Evolutionary conservation across 306 rosid genomes (phyloP), one percentile per base, ranked within the genome.

Genomic region (Cicer judaicum): DNA sequence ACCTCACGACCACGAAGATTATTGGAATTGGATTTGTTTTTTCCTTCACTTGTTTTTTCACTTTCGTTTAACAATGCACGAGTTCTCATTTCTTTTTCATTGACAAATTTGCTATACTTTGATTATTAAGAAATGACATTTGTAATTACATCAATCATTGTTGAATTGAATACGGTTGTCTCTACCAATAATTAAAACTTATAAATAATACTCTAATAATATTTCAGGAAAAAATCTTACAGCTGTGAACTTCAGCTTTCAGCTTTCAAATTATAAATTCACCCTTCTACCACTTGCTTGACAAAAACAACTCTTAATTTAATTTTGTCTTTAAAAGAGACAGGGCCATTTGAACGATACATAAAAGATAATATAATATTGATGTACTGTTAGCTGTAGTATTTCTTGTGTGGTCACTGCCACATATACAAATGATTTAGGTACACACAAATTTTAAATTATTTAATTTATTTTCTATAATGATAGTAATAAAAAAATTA

Each of bases 91-190:
- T 68, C 61, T 56, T 76, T 76, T 67, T 77, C 70, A 12, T 56
- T 67, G 13, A 68, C 63, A 38, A 47, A 16, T 41, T 68, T 67
- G 40, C 59, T 44, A 43, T 15, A 4, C 57, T 57, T 68, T 60
- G 7, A 19, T 70, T 14, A 19, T 70, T 14, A 19, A 1, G 60
- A 59, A 49, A 18, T 78, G 10, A 60, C 43, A 21, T 59, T 69
- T 78, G 56, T 70, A 62, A 61, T 19, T 48, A 39, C 76, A 70
- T 61, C 64, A 61, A 78, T 70, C 47, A 62, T 40, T 60, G 72
- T 60, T 69, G 36, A 57, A 36, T 60, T 69, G 36, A 57, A 36
- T 48, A 43, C 5, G 16, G 3, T 69, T 77, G 44, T 77, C 76
- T 39, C 19, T 60, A 60, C 71, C 71, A 49, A 69, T 77, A 8